These are phyloP conservation scores for Pythium insidiosum DNA, from an alignment of 352 stramenopile species.

Conservation along the genomic window DNA sequence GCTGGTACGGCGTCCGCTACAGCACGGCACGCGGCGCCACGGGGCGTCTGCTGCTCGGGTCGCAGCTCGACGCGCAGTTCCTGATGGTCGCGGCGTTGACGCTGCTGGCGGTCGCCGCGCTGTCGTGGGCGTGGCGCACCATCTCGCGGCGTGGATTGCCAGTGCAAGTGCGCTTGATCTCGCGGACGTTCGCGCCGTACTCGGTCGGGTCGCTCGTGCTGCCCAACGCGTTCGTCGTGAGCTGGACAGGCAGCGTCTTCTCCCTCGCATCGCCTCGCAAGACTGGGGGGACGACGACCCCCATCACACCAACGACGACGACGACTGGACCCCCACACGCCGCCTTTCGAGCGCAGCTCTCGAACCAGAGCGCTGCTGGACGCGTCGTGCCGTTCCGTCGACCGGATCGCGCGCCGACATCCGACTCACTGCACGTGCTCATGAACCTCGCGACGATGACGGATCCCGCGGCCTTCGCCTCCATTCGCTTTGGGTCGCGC, in stretches of 20 bases:
- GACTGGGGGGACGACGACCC: background rate
- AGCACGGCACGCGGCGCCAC: background rate
- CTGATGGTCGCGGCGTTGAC: background rate
- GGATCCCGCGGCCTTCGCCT: too few relatives aligned
- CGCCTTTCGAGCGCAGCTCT: too few relatives aligned
- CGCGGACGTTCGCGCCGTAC: constrained; percentile 5
- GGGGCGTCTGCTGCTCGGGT: background rate
- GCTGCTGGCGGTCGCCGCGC: background rate
- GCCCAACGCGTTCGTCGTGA: constrained; percentile 3
- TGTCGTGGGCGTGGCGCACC: background rate
- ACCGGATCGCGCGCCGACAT: too few relatives aligned
- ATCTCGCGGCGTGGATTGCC: background rate
- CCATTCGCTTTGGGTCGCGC: too few relatives aligned
- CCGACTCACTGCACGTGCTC: too few relatives aligned
- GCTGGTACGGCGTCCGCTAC: background rate
- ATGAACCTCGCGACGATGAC: too few relatives aligned
- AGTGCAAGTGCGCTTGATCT: background rate
- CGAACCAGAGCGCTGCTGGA: background rate
- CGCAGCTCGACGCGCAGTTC: background rate
- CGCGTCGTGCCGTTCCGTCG: background rate
- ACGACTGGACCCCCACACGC: too few relatives aligned
- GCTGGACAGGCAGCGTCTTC: constrained; percentile 6
- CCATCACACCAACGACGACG: too few relatives aligned
- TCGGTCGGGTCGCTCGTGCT: constrained; percentile 1
- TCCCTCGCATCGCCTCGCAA: background rate